A percentile compares a stretch with the other conserved stretches of the same genome.
Evolutionary conservation across 2,329 filamentous ascomycete genomes (phyloP).

Genomic region (Raffaelea albimanens): DNA sequence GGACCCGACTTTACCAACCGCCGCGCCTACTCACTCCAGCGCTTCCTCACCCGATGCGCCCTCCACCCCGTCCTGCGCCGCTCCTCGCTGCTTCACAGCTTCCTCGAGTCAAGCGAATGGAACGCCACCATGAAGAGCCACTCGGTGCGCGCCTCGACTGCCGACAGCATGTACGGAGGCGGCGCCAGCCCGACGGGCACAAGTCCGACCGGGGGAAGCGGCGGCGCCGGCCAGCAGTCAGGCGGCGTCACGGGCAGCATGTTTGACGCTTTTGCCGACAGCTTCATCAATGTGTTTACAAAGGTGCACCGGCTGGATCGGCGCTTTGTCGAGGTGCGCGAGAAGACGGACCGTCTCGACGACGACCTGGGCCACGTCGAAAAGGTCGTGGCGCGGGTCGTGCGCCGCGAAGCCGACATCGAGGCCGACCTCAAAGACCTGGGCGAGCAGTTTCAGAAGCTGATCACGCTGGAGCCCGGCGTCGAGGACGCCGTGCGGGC

Average conservation of each 20-base stretch:
- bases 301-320: constrained; percentile 94
- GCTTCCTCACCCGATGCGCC: constrained; percentile 78
- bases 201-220: constrained; percentile 39
- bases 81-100: constrained; percentile 72
- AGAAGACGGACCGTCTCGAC: constrained; percentile 86
- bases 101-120: constrained; percentile 91
- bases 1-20: constrained; percentile 84
- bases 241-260: constrained; percentile 35
- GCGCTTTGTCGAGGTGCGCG: constrained; percentile 87
- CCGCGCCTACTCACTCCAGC: constrained; percentile 80
- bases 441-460: constrained; percentile 88
- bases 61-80: constrained; percentile 83
- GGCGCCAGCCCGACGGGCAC: constrained; percentile 24
- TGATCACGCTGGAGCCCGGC: constrained; percentile 79
- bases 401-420: constrained; percentile 76
- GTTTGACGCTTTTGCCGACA: constrained; percentile 92
- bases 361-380: constrained; percentile 89
- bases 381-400: constrained; percentile 88
- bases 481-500: constrained; percentile 74
- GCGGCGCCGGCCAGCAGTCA: not conserved
- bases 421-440: constrained; percentile 84
- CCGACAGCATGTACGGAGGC: constrained; percentile 25
- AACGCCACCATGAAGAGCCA: constrained; percentile 88
- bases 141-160: constrained; percentile 45
- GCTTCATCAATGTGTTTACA: constrained; percentile 92